Evolutionary conservation across 1,284 basidiomycete species (phyloP).

Genomic region (Marasmius tenuissimus): DNA sequence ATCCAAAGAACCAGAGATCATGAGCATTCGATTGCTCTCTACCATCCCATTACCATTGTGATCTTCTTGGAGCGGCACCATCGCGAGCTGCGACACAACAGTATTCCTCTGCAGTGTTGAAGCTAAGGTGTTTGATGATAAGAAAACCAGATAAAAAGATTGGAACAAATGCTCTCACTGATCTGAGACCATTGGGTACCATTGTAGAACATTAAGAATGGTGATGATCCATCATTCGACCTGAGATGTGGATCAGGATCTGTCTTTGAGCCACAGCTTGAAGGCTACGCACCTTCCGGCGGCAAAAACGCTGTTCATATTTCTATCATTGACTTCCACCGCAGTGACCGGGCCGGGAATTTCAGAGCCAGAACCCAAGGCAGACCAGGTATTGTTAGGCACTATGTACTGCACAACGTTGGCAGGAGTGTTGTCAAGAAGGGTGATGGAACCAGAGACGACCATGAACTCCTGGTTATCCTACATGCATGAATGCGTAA

Average conservation of each 20-base stretch:
- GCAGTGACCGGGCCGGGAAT: conserved; percentile 92
- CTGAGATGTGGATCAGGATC: conserved; percentile 26
- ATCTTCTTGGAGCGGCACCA: conserved; percentile 84
- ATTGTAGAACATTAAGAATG: conserved; percentile 80
- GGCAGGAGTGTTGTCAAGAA: conserved; percentile 56
- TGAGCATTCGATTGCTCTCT: conserved; percentile 85
- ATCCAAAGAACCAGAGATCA: conserved; percentile 82
- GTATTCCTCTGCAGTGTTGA: conserved; percentile 54
- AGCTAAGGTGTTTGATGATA: conserved; percentile 32
- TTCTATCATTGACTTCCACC: conserved; percentile 80
- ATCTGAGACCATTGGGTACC: conserved; percentile 72
- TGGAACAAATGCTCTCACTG: conserved; percentile 37
- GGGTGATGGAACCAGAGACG: conserved; percentile 73
- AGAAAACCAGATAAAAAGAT: background rate
- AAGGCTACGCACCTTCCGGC: conserved; percentile 68
- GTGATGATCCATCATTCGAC: conserved; percentile 49
- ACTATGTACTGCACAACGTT: conserved; percentile 77
- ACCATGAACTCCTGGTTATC: conserved; percentile 64
- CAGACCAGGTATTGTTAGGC: conserved; percentile 70
- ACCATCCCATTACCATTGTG: conserved; percentile 74
- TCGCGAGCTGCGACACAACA: conserved; percentile 80
- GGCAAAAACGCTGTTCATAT: conserved; percentile 84
- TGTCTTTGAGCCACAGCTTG: background rate
- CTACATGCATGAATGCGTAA: conserved; percentile 32
- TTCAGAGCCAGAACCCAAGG: conserved; percentile 62